phyloP scores from a whole-genome alignment of 495 filamentous ascomycete species.

The Penicillium egyptiacum region DNA sequence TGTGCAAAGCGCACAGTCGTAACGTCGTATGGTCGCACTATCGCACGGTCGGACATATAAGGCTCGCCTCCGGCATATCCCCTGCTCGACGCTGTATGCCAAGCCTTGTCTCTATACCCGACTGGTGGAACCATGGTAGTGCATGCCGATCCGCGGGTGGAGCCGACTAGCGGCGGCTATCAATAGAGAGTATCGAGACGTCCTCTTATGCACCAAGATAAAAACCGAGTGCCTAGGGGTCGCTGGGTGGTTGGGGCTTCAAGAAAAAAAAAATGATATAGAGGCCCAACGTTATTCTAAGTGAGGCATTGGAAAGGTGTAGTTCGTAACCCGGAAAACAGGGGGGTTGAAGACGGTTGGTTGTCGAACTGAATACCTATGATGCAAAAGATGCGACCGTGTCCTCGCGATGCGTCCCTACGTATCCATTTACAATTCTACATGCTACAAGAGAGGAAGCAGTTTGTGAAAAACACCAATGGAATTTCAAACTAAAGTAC shows the following conservation, averaged over 20 bases:
- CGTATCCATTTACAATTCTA: not conserved
- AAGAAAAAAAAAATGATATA: not conserved
- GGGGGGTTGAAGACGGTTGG: not conserved
- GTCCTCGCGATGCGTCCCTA: not conserved
- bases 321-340: not conserved
- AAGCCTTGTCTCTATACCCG: conserved; percentile 5
- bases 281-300: not conserved
- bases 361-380: not conserved
- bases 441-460: not conserved
- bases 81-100: not conserved
- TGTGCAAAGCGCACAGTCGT: not conserved
- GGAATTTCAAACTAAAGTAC: not conserved
- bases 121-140: conserved; percentile 4
- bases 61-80: not conserved
- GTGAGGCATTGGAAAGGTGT: not conserved
- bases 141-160: conserved; percentile 6
- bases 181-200: conserved; percentile 14
- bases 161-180: not conserved
- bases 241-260: not conserved
- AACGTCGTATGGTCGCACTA: not conserved
- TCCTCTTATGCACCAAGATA: conserved; percentile 8
- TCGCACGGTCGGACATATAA: not conserved
- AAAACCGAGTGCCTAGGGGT: not conserved
- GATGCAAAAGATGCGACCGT: not conserved
- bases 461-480: not conserved